phyloP scores from a whole-genome alignment of 177 flowering plant genomes.

The Vitis hybrid region DNA sequence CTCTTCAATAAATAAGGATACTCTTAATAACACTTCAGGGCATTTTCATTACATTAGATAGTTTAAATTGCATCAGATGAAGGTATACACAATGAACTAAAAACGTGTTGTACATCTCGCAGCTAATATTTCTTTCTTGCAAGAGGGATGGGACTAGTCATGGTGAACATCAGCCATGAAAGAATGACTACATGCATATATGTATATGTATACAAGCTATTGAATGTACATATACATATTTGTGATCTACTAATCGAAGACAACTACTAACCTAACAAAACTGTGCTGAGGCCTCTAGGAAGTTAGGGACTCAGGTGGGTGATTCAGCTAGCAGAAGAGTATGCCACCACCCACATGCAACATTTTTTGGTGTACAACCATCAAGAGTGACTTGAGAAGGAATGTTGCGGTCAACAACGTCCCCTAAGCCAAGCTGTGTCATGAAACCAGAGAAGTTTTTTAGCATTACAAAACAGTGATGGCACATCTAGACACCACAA shows the following conservation, averaged over 20 bases:
- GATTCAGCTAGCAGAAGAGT: slow-evolving; percentile 77
- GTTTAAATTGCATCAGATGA: background rate
- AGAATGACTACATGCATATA: slow-evolving; percentile 33
- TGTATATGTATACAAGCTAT: slow-evolving; percentile 15
- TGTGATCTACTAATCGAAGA: slow-evolving; percentile 4
- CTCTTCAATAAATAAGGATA: no score
- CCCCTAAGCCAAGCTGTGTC: slow-evolving; percentile 88
- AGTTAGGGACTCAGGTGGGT: slow-evolving; percentile 40
- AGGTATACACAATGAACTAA: slow-evolving; percentile 11
- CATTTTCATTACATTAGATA: background rate
- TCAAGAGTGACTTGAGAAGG: slow-evolving; percentile 71
- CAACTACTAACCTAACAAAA: slow-evolving; percentile 63
- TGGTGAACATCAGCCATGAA: slow-evolving; percentile 22
- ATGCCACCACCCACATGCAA: slow-evolving; percentile 99
- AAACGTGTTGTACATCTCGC: slow-evolving; percentile 11
- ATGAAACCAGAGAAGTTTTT: background rate
- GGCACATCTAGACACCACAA: background rate
- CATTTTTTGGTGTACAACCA: slow-evolving; percentile 48
- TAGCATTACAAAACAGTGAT: background rate
- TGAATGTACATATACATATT: slow-evolving; percentile 31
- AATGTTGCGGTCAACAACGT: slow-evolving; percentile 78
- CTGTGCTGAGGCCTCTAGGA: slow-evolving; percentile 14
- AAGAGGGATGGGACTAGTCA: background rate
- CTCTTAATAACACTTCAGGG: background rate
- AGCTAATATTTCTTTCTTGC: background rate